A percentile compares a stretch with the other conserved stretches of the same genome.
Evolutionary conservation across 106 monocot species (phyloP).

Genomic region (Phalaenopsis aphrodite): DNA sequence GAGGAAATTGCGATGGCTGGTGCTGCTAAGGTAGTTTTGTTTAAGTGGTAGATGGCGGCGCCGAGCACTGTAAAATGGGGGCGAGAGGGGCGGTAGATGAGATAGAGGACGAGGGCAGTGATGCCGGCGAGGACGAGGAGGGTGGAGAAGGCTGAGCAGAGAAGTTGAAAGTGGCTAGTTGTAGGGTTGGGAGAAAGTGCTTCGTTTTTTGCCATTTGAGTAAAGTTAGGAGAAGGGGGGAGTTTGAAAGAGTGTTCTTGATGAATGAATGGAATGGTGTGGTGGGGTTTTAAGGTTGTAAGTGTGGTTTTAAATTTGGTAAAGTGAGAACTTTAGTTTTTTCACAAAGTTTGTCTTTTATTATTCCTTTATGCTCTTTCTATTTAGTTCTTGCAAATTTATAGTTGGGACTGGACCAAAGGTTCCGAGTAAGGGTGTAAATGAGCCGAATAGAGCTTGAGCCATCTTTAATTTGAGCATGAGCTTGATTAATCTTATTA

Average conservation of each 20-base stretch:
- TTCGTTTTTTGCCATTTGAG: neutral
- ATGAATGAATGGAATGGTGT: neutral
- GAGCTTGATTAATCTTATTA: too few species aligned
- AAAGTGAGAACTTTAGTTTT: too few species aligned
- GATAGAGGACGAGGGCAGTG: constrained; percentile 36
- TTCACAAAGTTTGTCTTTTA: neutral
- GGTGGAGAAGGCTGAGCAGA: constrained; percentile 31
- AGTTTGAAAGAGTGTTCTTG: neutral
- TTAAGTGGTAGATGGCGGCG: constrained; percentile 49
- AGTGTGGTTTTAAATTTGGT: too few species aligned
- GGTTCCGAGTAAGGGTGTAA: too few species aligned
- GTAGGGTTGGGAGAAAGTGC: neutral
- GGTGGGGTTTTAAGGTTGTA: neutral
- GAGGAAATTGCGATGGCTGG: constrained; percentile 37
- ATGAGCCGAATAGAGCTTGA: too few species aligned
- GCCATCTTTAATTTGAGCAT: too few species aligned
- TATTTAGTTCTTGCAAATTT: too few species aligned
- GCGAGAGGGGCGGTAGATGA: constrained; percentile 57
- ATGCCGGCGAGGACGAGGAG: constrained; percentile 30
- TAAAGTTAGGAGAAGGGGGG: neutral
- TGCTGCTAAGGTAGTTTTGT: constrained; percentile 24
- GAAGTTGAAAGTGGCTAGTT: constrained; percentile 11
- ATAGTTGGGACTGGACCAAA: too few species aligned
- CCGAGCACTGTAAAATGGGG: constrained; percentile 48
- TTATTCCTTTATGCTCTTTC: neutral